Percentiles rank a stretch among this genome's conserved stretches.
phyloP scores from a whole-genome alignment of 441 rosid genomes.

The Populus trichocarpa region DNA sequence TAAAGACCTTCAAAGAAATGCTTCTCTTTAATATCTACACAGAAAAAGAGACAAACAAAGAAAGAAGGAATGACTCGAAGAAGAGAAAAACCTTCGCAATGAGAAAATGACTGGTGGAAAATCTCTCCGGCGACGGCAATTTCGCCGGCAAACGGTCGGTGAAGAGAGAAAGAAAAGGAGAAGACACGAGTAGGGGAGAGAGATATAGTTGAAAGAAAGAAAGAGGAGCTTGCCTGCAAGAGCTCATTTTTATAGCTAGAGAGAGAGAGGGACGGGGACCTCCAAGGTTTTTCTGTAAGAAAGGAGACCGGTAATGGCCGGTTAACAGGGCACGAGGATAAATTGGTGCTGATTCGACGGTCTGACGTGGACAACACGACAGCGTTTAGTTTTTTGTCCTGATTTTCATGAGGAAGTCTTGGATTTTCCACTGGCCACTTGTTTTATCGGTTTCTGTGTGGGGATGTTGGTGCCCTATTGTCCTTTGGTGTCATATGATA shows the following conservation, averaged over 20 bases:
- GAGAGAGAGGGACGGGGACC: constrained; percentile 10
- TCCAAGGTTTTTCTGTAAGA: constrained; percentile 11
- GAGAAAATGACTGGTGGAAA: neutral
- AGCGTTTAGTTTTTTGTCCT: constrained; percentile 16
- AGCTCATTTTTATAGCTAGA: constrained; percentile 40
- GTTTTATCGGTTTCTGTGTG: constrained; percentile 32
- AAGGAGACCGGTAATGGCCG: constrained; percentile 37
- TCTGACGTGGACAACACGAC: no score
- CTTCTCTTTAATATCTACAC: neutral
- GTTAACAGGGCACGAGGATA: constrained; percentile 24
- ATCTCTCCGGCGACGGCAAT: constrained; percentile 22
- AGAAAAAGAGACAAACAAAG: neutral
- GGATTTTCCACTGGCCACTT: constrained; percentile 21
- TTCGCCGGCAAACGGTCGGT: constrained; percentile 33
- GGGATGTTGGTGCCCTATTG: neutral
- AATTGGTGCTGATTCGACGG: neutral
- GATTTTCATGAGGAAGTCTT: constrained; percentile 13
- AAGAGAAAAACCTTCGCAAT: constrained; percentile 4
- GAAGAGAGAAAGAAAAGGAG: constrained; percentile 3
- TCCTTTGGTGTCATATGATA: no score
- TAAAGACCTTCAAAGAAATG: constrained; percentile 13
- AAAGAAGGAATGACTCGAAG: neutral
- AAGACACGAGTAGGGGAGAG: neutral
- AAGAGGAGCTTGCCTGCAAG: neutral
- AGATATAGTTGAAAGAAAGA: constrained; percentile 15